Evolutionary conservation across 2,329 filamentous ascomycete species (phyloP), one percentile per base, ranked within the genome.

Genomic region (Venturia nashicola): DNA sequence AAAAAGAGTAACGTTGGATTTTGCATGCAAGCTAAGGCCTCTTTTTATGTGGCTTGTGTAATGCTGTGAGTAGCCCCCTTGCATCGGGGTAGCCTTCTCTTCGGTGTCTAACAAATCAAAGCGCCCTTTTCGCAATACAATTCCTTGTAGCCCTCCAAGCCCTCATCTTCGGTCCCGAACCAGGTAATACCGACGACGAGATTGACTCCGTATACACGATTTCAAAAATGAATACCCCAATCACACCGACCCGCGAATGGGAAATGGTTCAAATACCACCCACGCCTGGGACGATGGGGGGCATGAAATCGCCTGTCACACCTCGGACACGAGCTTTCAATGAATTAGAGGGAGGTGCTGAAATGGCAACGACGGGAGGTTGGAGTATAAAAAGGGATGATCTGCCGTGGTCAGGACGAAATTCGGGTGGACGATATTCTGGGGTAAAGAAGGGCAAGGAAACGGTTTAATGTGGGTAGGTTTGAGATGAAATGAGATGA

Each of bases 261-360:
- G 85, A 88, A 75, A 82, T 86, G 81, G 79, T 82, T 64, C 62
- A 71, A 46, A 69, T 75, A 59, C 72, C 72, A 5, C 76, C 76
- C 66, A 79, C 84, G 39, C 75, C 75, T 23, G 74, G 74, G 32
- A 71, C 69, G 39, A 69, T 69, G 4, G 65, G 65, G 32, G 62
- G 65, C 6, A 65, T 66, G 59, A 66, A 68, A 57, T 72, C 70
- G 44, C 64, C 63, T 7, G 88, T 81, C 67, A 89, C 86, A 7
- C 86, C 86, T 6, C 75, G 87, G 67, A 89, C 87, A 18, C 80
- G 83, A 72, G 87, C 86, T 1, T 89, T 89, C 71, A 80, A 88
- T 69, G 80, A 82, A 14, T 76, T 87, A 59, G 57, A 61, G 16
- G 62, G 62, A 1, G 63, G 61, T 5, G 57, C n/a, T 3, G 57